Base-by-base conservation (phyloP, 2,329 filamentous ascomycete species). In the Aspergillus intermedius region DNA sequence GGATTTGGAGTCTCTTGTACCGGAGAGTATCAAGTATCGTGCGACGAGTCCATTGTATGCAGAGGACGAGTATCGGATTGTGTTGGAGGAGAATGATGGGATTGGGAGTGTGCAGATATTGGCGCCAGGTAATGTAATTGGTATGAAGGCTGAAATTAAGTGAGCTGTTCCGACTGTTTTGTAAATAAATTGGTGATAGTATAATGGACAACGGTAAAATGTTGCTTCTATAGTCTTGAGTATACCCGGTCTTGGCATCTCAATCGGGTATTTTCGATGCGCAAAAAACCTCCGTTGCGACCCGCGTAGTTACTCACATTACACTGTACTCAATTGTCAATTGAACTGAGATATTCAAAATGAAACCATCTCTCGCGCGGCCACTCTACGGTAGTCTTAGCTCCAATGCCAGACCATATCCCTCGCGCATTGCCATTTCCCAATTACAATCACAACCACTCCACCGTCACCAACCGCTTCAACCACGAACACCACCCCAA, bases 21-120 rank as follows among this genome's bases (percentile, higher is more conserved):
- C 75, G 1, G 61, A 66, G 52, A 70, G 64, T 39, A 73, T 78
- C 42, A 60, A 56, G 2, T 78, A 78, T 55, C 63, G 75, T 10
- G 75, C 75, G 19, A 77, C 75, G 12, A 73, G 66, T 49, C 74
- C 75, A 3, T 52, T 78, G 17, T 78, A 77, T 66, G 74, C 68
- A 1, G 70, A 71, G 10, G 75, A 78, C 51, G 61, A 64, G 48
- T 77, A 77, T 60, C 61, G 66, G 42, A 65, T 76, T 53, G 57
- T 72, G 15, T 58, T 77, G 22, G 49, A 53, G 51, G 64, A 69
- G 44, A 60, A 68, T 47, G 67, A 63, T 17, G 60, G 57, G 9
- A 60, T 61, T 40, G 56, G 63, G 2, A 60, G 54, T 37, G 67
- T 71, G 21, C 60, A 65, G 50, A 70, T 72, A 42, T 48, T 68